Evolutionary conservation across 2,329 filamentous ascomycete species (phyloP), one percentile per base, ranked within the genome.

Genomic region (Dactylonectria estremocensis): DNA sequence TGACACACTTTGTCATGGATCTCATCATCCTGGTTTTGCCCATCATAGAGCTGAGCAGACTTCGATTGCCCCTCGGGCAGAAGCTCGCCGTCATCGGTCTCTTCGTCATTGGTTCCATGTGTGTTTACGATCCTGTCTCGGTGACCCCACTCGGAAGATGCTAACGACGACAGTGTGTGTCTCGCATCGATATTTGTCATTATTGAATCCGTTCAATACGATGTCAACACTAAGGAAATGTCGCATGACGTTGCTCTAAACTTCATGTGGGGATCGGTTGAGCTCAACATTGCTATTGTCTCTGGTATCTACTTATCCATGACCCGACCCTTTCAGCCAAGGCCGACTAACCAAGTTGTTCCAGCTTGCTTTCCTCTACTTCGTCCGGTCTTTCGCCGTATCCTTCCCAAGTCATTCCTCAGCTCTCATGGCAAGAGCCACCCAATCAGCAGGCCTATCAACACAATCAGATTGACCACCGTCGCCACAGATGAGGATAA

Each of bases 1-100:
- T 78, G 1, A 72, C 75, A 0, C 80, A 82, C 50, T 69, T 77
- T 6, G 16, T 79, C 1, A 74, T 82, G 60, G 80, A 82, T 5
- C 10, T 80, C 7, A 61, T 66, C 3, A 80, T 81, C 4, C 22
- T 82, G 1, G 45, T 70, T 1, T 50, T 82, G 1, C 80, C 79
- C 0, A 43, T 78, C 5, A 64, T 78, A n/a, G 74, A 79, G 59
- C 72, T 80, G 1, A 56, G 69, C 9, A 73, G 74, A 24, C 69
- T 80, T 18, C 58, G 73, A 14, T 66, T 78, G 6, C 74, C 67
- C 1, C 61, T 68, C 1, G 64, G 67, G 1, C 77, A 78, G 57
- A 77, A 76, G 37, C 53, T 77, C 31, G 76, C 70, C 6, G 68
- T 76, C 3, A 61, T 65, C 5, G 70, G 71, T 7, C 67, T 78